Conservation (phyloP, 2,329 filamentous ascomycete genomes). For the Didymella keratinophila region DNA sequence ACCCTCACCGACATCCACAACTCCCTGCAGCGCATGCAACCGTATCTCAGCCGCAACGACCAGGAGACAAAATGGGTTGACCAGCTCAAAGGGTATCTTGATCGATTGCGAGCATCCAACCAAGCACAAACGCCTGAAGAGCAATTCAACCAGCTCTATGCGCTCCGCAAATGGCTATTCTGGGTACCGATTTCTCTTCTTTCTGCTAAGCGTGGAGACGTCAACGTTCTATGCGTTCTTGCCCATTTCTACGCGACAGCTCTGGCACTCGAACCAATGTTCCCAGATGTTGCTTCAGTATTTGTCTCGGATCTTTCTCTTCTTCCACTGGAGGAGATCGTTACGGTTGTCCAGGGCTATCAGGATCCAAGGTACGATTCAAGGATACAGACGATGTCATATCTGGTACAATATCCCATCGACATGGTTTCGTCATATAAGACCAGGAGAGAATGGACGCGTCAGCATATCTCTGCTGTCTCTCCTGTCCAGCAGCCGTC, state of each 20-base stretch:
- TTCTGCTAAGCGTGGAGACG: constrained; percentile 76
- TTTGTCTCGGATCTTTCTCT: constrained; percentile 77
- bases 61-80: constrained; percentile 59
- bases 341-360: constrained; percentile 69
- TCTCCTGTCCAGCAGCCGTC: constrained; percentile 47
- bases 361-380: constrained; percentile 52
- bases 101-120: constrained; percentile 53
- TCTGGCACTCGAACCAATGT: constrained; percentile 86
- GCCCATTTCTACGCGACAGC: constrained; percentile 92
- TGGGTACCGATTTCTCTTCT: constrained; percentile 90
- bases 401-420: constrained; percentile 57
- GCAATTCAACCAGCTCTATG: constrained; percentile 89
- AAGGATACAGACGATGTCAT: constrained; percentile 53
- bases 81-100: constrained; percentile 57
- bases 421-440: constrained; percentile 55
- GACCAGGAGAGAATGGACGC: constrained; percentile 49
- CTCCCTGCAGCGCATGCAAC: constrained; percentile 54
- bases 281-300: constrained; percentile 87
- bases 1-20: constrained; percentile 53
- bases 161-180: constrained; percentile 90
- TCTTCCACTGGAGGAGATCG: constrained; percentile 84
- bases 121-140: constrained; percentile 69
- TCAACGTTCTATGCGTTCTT: constrained; percentile 81
- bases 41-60: constrained; percentile 54
- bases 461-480: constrained; percentile 46